Evolutionary conservation across 106 monocot genomes (phyloP), one percentile per base, ranked within the genome.

Genomic region (Dioscorea zingiberensis): DNA sequence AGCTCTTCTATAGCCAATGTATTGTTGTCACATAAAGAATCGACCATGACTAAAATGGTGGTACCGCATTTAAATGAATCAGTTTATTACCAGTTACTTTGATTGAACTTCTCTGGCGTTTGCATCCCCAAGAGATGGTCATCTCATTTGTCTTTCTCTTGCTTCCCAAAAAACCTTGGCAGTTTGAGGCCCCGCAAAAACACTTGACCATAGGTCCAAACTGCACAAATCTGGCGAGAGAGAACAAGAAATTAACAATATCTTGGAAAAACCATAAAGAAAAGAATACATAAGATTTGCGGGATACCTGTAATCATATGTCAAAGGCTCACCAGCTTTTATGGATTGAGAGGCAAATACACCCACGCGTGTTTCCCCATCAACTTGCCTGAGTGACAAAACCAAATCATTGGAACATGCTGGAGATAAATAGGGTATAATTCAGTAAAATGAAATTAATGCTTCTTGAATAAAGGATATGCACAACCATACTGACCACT

Each of bases 341-440:
- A 98, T 93, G 69, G 85, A 69, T 55, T 77, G 71, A 59, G 75
- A 84, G 25, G 98, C 84, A 83, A 98, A 98, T 16, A 98, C 89
- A 80, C 98, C 98, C 55, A 98, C 82, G 54, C 98, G 88, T 56
- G 86, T 98, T 67, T 98, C 93, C 51, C 98, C 98, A 69, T 98
- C 98, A 60, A 98, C 98, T 72, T 93, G 84, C 98, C 98, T 98
- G 54, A n/a, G 19, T 8, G 21, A 60, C 25, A 67, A 29, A 48
- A 18, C 8, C 51, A 16, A 0, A 53, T 53, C 51, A 53, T 6
- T 8, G 38, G 10, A 10, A 38, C 4, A 38, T 38, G 38, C 10
- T 38, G 30, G 30, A 38, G 38, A 38, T 38, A 6, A 38, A 30
- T 30, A 30, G 30, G 4, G 2, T 30, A 30, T 30, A 30, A 2